phyloP scores from a whole-genome alignment of 495 filamentous ascomycete genomes.

The Neurospora cerealis region DNA sequence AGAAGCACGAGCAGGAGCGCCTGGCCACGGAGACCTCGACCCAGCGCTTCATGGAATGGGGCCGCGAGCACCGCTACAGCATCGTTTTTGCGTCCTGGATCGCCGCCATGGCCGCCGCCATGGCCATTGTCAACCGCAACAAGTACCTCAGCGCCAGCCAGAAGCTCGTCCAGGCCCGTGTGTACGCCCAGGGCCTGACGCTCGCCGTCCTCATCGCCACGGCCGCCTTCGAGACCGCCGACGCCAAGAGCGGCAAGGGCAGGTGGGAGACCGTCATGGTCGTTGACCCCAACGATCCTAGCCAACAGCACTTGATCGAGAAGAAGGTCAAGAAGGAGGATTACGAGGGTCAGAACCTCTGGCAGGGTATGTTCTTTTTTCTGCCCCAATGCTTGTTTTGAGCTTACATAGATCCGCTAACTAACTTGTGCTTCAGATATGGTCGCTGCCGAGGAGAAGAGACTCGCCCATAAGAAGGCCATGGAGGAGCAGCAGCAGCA shows the following conservation, averaged over 20 bases:
- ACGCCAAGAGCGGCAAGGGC: slow-evolving; percentile 66
- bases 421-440: slow-evolving; percentile 43
- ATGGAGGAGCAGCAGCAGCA: slow-evolving; percentile 6
- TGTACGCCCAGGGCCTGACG: slow-evolving; percentile 95
- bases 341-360: slow-evolving; percentile 73
- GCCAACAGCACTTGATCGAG: slow-evolving; percentile 61
- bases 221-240: slow-evolving; percentile 81
- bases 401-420: neutral
- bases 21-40: slow-evolving; percentile 30
- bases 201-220: slow-evolving; percentile 78
- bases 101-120: slow-evolving; percentile 65
- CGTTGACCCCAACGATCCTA: slow-evolving; percentile 59
- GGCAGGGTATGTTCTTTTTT: slow-evolving; percentile 54
- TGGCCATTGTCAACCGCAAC: slow-evolving; percentile 70
- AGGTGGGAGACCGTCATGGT: slow-evolving; percentile 65
- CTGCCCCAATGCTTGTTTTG: neutral
- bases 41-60: slow-evolving; percentile 45
- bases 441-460: slow-evolving; percentile 67
- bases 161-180: slow-evolving; percentile 94
- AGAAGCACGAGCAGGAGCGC: slow-evolving; percentile 31
- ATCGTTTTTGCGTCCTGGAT: slow-evolving; percentile 84
- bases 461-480: slow-evolving; percentile 46
- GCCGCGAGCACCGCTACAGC: slow-evolving; percentile 73
- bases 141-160: slow-evolving; percentile 64
- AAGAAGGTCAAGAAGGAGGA: slow-evolving; percentile 63